Percentiles rank a stretch among this genome's conserved stretches.
Evolutionary conservation across 495 filamentous ascomycete genomes (phyloP).

Genomic region (Lasiosphaeria ovina): DNA sequence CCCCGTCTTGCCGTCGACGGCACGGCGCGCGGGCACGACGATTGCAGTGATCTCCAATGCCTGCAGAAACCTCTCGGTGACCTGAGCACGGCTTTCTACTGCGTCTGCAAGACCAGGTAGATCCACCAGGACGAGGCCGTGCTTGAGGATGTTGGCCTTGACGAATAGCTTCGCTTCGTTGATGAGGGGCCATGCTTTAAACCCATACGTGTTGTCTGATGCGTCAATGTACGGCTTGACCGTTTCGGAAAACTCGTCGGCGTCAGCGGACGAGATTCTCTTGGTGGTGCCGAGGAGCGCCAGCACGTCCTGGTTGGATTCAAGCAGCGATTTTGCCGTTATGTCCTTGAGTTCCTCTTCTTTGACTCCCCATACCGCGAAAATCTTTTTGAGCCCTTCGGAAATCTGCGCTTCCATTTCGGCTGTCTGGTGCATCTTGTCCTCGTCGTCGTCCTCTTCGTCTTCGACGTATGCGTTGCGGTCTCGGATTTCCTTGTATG

Average conservation of each 20-base stretch:
- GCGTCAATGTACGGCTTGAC: constrained; percentile 24
- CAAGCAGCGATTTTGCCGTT: constrained; percentile 12
- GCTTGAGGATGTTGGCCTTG: constrained; percentile 20
- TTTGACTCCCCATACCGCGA: constrained; percentile 13
- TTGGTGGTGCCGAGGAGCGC: constrained; percentile 6
- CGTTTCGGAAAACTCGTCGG: constrained; percentile 9
- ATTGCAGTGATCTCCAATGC: constrained; percentile 19
- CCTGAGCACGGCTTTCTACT: constrained; percentile 17
- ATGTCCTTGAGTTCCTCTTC: constrained; percentile 26
- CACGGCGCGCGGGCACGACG: constrained; percentile 19
- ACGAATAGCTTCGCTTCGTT: constrained; percentile 24
- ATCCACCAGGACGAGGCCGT: constrained; percentile 25
- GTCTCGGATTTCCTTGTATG: constrained; percentile 11
- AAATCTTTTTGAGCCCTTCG: constrained; percentile 2
- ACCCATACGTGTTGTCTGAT: constrained; percentile 1
- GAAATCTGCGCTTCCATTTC: constrained; percentile 6
- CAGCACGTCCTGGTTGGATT: constrained; percentile 8
- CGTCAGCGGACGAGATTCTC: constrained; percentile 9
- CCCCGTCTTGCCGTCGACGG: constrained; percentile 23
- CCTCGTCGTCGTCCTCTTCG: constrained; percentile 10
- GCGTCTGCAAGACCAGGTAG: constrained; percentile 26
- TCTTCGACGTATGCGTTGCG: not conserved
- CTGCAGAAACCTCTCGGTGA: constrained; percentile 18
- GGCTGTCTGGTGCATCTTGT: constrained; percentile 5
- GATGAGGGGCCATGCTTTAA: constrained; percentile 26